Conservation (phyloP, 306 rosid species). For the Alnus glutinosa region DNA sequence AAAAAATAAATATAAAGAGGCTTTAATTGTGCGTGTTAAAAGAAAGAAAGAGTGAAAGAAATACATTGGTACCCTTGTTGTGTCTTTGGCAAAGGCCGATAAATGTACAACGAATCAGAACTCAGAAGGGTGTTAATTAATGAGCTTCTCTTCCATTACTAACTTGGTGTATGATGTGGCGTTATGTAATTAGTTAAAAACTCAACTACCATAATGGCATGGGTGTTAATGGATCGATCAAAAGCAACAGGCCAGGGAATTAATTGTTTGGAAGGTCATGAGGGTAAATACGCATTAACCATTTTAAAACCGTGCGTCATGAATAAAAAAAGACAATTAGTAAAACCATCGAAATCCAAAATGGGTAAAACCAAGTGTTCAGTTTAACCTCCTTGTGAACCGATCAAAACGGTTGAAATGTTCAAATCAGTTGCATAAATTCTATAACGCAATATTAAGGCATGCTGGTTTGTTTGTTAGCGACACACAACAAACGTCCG, state of each 20-base stretch:
- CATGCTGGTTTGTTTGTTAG: background rate
- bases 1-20: slow-evolving; percentile 23
- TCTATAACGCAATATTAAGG: no score
- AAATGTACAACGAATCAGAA: no score
- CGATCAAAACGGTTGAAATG: slow-evolving; percentile 14
- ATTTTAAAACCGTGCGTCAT: background rate
- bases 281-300: background rate
- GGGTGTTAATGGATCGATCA: background rate
- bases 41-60: slow-evolving; percentile 21
- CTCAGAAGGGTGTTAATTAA: background rate
- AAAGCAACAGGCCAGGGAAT: background rate
- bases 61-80: background rate
- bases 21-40: slow-evolving; percentile 39
- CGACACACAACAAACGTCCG: background rate
- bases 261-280: background rate
- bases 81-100: no score
- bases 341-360: slow-evolving; percentile 1
- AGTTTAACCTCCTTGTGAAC: background rate
- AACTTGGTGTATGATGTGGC: background rate
- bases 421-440: slow-evolving; percentile 4
- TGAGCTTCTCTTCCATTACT: background rate
- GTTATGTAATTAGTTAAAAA: background rate
- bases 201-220: no score
- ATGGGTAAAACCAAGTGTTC: background rate
- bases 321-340: background rate